These are phyloP conservation scores for Jamesozyma spencerorum DNA, from an alignment of 805 yeast species.

Conservation along the genomic window DNA sequence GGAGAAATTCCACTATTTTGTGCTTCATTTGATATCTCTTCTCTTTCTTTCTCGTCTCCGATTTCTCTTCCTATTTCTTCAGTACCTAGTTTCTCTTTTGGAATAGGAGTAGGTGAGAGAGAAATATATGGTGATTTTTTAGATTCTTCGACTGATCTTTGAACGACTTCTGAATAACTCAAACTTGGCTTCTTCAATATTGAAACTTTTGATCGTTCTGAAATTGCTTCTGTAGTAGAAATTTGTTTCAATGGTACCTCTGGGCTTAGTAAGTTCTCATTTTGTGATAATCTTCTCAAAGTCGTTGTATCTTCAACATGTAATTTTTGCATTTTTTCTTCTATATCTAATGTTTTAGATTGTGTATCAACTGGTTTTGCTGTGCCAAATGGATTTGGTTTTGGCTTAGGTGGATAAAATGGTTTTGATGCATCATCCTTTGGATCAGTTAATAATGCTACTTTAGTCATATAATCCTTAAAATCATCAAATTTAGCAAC, in stretches of 20 bases:
- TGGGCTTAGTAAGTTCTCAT: not conserved
- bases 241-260: not conserved
- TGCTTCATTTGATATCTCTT: slow-evolving; percentile 56
- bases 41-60: slow-evolving; percentile 1
- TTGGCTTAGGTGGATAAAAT: slow-evolving; percentile 28
- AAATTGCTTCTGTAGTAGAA: not conserved
- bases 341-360: slow-evolving; percentile 55
- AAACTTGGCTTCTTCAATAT: slow-evolving; percentile 16
- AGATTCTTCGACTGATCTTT: slow-evolving; percentile 20
- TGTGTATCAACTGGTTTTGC: slow-evolving; percentile 81
- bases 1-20: slow-evolving; percentile 25
- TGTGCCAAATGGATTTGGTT: slow-evolving; percentile 66
- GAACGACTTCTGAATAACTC: slow-evolving; percentile 23
- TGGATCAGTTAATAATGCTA: slow-evolving; percentile 20
- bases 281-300: slow-evolving; percentile 18
- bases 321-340: slow-evolving; percentile 35
- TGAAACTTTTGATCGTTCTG: slow-evolving; percentile 12
- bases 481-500: slow-evolving; percentile 35
- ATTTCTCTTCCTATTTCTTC: not conserved
- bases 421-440: slow-evolving; percentile 21
- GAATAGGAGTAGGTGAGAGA: not conserved
- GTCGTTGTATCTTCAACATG: slow-evolving; percentile 39
- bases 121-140: slow-evolving; percentile 6
- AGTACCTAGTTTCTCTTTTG: not conserved
- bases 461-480: slow-evolving; percentile 26